These are phyloP conservation scores for Flaveria brownii DNA, from an alignment of 129 eudicot species.

Conservation along the genomic window DNA sequence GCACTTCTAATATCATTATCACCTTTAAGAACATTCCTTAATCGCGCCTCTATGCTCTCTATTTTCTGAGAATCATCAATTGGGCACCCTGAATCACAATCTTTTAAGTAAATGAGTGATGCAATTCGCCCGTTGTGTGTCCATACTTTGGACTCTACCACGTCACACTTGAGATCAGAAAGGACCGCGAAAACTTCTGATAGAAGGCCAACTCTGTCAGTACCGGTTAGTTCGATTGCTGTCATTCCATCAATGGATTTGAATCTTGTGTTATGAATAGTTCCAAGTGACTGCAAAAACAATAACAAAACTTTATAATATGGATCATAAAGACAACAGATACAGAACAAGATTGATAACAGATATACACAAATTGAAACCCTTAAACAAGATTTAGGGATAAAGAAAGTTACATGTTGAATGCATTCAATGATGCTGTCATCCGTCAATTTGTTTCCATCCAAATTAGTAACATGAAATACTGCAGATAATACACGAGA, in stretches of 20 bases:
- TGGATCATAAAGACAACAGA: too few species aligned
- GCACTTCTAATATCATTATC: conserved; percentile 84
- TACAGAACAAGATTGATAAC: not conserved
- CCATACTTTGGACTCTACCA: conserved; percentile 89
- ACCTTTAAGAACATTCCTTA: conserved; percentile 77
- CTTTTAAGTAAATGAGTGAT: conserved; percentile 67
- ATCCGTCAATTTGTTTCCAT: conserved; percentile 75
- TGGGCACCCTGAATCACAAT: conserved; percentile 60
- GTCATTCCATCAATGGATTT: conserved; percentile 61
- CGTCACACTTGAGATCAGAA: conserved; percentile 57
- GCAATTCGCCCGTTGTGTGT: conserved; percentile 89
- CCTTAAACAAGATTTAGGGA: not conserved
- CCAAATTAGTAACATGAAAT: conserved; percentile 81
- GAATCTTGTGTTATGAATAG: conserved; percentile 48
- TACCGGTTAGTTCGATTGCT: conserved; percentile 78
- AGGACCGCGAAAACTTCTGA: conserved; percentile 85
- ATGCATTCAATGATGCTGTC: conserved; percentile 73
- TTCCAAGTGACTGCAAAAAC: conserved; percentile 62
- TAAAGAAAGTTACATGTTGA: conserved; percentile 55
- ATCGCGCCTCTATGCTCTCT: conserved; percentile 48
- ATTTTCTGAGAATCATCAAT: conserved; percentile 62
- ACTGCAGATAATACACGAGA: conserved; percentile 44
- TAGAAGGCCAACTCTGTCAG: conserved; percentile 74
- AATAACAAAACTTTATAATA: not conserved
- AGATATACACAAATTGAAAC: not conserved